These are phyloP conservation scores for Linderniella brevidens DNA, from an alignment of 257 asterid genomes.

Conservation along the genomic window DNA sequence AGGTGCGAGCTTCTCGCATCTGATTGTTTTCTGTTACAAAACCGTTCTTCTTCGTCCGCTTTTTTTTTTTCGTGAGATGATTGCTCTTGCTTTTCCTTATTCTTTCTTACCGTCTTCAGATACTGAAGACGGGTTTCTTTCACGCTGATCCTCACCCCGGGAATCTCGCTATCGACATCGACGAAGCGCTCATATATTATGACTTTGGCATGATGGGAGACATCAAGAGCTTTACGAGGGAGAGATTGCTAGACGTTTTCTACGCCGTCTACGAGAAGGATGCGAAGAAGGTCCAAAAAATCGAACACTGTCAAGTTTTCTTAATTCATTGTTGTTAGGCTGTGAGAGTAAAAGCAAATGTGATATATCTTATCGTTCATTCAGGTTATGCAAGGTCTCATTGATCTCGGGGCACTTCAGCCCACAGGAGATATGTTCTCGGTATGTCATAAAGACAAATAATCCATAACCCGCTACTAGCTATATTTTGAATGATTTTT, in stretches of 20 bases:
- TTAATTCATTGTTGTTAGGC: not conserved
- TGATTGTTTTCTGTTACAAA: constrained; percentile 1
- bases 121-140: constrained; percentile 88
- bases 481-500: not conserved
- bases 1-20: constrained; percentile 24
- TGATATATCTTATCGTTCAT: not conserved
- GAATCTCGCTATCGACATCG: constrained; percentile 86
- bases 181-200: constrained; percentile 79
- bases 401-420: constrained; percentile 92
- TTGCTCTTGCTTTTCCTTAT: no score
- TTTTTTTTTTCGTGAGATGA: no score
- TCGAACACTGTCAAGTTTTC: not conserved
- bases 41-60: not conserved
- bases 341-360: not conserved
- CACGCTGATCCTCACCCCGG: constrained; percentile 99
- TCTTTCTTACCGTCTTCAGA: constrained; percentile 25
- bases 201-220: constrained; percentile 99
- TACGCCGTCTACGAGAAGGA: constrained; percentile 95
- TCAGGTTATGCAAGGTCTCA: constrained; percentile 81
- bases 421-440: constrained; percentile 93
- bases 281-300: constrained; percentile 55
- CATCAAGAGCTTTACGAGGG: constrained; percentile 75
- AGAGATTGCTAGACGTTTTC: constrained; percentile 64
- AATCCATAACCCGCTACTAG: not conserved
- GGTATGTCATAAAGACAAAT: constrained; percentile 18